Conservation (phyloP, 805 yeast species). For the Candida pseudoglaebosa region DNA sequence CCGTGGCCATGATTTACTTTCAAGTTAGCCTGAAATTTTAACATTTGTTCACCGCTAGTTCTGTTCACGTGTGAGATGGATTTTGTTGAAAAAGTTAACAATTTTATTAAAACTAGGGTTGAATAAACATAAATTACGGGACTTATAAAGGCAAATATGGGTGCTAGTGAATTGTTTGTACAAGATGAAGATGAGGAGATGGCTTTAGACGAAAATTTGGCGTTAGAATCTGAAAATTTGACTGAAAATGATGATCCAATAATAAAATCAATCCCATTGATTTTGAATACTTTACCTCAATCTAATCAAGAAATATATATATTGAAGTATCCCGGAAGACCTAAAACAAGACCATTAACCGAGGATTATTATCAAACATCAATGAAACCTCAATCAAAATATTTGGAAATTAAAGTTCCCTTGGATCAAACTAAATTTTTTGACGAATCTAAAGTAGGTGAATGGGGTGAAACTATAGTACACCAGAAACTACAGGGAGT, state of each 20-base stretch:
- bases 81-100: too few species aligned
- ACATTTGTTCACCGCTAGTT: neutral
- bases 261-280: conserved; percentile 35
- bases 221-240: neutral
- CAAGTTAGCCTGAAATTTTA: neutral
- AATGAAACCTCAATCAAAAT: conserved; percentile 57
- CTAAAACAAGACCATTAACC: conserved; percentile 37
- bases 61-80: neutral
- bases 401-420: conserved; percentile 75
- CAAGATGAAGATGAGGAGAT: conserved; percentile 7
- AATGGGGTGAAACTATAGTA: conserved; percentile 58
- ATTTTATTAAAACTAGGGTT: too few species aligned
- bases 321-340: conserved; percentile 53
- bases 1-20: conserved; percentile 8
- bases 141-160: too few species aligned
- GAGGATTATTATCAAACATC: conserved; percentile 38
- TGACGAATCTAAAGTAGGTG: conserved; percentile 57
- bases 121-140: too few species aligned
- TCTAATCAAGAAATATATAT: conserved; percentile 27
- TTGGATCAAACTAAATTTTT: conserved; percentile 64
- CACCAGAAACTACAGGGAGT: conserved; percentile 72
- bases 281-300: conserved; percentile 22
- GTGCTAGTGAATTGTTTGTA: neutral
- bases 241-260: conserved; percentile 37
- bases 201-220: conserved; percentile 1